These are phyloP conservation scores for Hypomyces perniciosus DNA, from an alignment of 2,329 filamentous ascomycete species.

Conservation along the genomic window DNA sequence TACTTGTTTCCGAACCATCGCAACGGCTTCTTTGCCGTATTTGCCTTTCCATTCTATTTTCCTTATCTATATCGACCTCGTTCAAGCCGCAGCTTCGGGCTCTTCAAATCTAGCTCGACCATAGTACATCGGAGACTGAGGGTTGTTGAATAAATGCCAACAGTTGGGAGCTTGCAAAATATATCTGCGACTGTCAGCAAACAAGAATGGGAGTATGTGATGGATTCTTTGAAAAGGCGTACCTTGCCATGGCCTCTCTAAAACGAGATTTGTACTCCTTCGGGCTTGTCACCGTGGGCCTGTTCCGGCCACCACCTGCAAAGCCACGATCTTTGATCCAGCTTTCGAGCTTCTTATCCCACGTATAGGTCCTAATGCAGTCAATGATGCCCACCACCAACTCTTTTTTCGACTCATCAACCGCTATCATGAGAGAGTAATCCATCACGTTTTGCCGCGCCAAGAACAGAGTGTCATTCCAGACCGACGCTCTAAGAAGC, in stretches of 20 bases:
- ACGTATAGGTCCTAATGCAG: conserved; percentile 96
- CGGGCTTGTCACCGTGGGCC: conserved; percentile 92
- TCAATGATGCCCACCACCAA: conserved; percentile 97
- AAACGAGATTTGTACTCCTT: conserved; percentile 97
- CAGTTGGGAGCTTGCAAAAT: conserved; percentile 70
- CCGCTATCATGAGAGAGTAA: conserved; percentile 96
- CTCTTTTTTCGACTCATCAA: conserved; percentile 84
- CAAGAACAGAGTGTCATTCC: conserved; percentile 95
- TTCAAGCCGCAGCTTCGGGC: conserved; percentile 22
- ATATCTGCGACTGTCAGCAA: conserved; percentile 41
- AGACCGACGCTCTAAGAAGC: conserved; percentile 82
- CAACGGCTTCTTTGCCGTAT: neutral
- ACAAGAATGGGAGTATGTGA: neutral
- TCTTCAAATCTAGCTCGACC: conserved; percentile 36
- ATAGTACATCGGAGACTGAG: conserved; percentile 32
- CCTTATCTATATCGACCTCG: neutral
- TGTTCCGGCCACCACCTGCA: conserved; percentile 66
- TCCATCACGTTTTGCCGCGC: conserved; percentile 98
- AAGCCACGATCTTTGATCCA: conserved; percentile 98
- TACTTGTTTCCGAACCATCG: too few relatives aligned
- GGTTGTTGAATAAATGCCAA: conserved; percentile 62
- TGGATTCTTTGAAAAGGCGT: conserved; percentile 33
- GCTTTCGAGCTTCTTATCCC: conserved; percentile 99
- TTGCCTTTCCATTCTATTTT: neutral
- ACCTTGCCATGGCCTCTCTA: conserved; percentile 91